Percentiles rank a stretch among this genome's conserved stretches.
These are phyloP conservation scores for Colletotrichum australisinense DNA, from an alignment of 2,329 filamentous ascomycete genomes.

Conservation along the genomic window DNA sequence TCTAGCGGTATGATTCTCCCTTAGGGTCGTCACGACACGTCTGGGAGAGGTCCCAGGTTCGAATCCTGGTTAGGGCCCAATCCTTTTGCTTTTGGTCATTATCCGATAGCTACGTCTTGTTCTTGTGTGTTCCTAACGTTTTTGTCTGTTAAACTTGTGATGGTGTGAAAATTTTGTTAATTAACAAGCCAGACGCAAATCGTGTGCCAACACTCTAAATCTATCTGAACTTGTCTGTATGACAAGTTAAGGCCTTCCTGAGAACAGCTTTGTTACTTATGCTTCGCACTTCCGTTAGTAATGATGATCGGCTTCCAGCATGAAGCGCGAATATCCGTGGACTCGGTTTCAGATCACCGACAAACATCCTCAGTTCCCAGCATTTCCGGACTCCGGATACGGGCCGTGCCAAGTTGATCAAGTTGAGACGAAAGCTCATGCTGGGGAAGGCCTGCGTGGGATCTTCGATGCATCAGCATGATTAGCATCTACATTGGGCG, in stretches of 20 bases:
- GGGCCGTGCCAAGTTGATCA: background rate
- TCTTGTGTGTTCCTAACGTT: background rate
- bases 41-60: constrained; percentile 32
- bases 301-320: background rate
- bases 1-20: constrained; percentile 34
- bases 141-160: background rate
- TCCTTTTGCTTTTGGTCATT: background rate
- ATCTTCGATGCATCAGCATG: background rate
- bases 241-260: background rate
- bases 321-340: background rate
- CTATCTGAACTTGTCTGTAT: background rate
- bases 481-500: background rate
- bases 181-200: background rate
- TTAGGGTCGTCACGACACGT: constrained; percentile 4
- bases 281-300: background rate
- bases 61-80: constrained; percentile 20
- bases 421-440: background rate
- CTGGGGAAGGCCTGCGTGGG: background rate
- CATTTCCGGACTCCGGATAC: background rate
- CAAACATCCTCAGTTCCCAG: background rate
- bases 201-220: background rate
- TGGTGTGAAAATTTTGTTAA: background rate
- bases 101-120: too few relatives aligned
- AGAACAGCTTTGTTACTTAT: background rate
- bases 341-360: background rate